Evolutionary conservation across 2,329 filamentous ascomycete species (phyloP).

Genomic region (Fusarium keratoplasticum): DNA sequence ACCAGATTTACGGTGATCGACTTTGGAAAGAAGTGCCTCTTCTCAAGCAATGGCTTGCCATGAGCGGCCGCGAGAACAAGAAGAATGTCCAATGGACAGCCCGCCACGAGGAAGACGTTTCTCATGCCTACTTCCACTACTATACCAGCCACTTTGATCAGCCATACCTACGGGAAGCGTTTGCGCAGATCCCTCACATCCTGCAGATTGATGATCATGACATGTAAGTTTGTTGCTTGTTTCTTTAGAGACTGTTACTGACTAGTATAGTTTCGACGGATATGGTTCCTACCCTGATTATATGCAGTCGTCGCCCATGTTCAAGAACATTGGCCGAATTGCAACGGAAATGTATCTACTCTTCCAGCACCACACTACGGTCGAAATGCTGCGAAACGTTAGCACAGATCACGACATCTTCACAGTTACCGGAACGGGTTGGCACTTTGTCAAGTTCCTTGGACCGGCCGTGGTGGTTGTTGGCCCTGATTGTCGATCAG

Average conservation of each 20-base stretch:
- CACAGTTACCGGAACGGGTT: constrained; percentile 95
- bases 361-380: constrained; percentile 97
- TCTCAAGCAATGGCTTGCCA: constrained; percentile 93
- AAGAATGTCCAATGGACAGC: constrained; percentile 94
- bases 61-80: constrained; percentile 91
- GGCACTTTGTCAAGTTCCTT: constrained; percentile 98
- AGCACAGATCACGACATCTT: constrained; percentile 92
- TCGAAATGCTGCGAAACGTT: constrained; percentile 91
- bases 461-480: constrained; percentile 91
- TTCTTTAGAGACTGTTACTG: constrained; percentile 13
- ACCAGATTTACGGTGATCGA: constrained; percentile 95
- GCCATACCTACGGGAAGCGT: constrained; percentile 91
- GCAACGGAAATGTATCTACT: constrained; percentile 98
- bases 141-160: constrained; percentile 99
- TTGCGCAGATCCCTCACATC: constrained; percentile 96
- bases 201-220: constrained; percentile 96
- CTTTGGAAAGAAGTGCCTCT: constrained; percentile 96
- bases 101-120: constrained; percentile 93
- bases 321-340: constrained; percentile 96
- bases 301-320: constrained; percentile 97
- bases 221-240: constrained; percentile 74
- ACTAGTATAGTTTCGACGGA: constrained; percentile 81
- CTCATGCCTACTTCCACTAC: constrained; percentile 98
- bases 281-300: constrained; percentile 98
- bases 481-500: constrained; percentile 90